phyloP scores from a whole-genome alignment of 495 filamentous ascomycete species.

The Trichodelitschia bisporula region DNA sequence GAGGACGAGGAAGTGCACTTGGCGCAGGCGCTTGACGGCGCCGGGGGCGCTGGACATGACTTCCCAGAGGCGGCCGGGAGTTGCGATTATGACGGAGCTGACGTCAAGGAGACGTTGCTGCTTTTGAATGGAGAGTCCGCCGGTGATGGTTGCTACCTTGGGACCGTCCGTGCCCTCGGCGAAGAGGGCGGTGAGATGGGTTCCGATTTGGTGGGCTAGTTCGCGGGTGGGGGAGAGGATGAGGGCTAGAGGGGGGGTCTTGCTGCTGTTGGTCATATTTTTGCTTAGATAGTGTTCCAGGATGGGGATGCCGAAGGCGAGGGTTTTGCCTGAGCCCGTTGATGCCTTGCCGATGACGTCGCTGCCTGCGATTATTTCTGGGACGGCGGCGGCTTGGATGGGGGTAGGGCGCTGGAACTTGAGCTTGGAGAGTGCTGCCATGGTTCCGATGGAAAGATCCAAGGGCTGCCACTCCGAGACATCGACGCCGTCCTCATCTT shows the following conservation, averaged over 20 bases:
- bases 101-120: conserved; percentile 52
- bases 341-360: conserved; percentile 64
- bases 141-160: conserved; percentile 61
- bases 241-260: conserved; percentile 42
- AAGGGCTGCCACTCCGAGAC: conserved; percentile 56
- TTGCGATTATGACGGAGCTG: conserved; percentile 77
- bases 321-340: conserved; percentile 65
- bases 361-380: conserved; percentile 44
- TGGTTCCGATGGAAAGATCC: conserved; percentile 37
- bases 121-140: conserved; percentile 78
- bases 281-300: conserved; percentile 36
- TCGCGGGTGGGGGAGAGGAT: conserved; percentile 83
- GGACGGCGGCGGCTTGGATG: conserved; percentile 57
- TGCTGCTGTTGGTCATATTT: conserved; percentile 10
- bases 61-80: conserved; percentile 86
- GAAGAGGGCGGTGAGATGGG: conserved; percentile 54
- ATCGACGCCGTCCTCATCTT: conserved; percentile 18
- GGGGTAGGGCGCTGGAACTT: conserved; percentile 56
- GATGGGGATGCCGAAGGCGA: conserved; percentile 63
- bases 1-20: conserved; percentile 60
- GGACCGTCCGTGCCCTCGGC: conserved; percentile 29
- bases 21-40: conserved; percentile 34
- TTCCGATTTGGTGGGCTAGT: conserved; percentile 67
- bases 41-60: conserved; percentile 46
- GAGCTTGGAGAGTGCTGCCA: conserved; percentile 51